A percentile compares a stretch with the other conserved stretches of the same genome.
Conservation (phyloP, 164 flowering plant genomes). For the Nymphaea thermarum region DNA sequence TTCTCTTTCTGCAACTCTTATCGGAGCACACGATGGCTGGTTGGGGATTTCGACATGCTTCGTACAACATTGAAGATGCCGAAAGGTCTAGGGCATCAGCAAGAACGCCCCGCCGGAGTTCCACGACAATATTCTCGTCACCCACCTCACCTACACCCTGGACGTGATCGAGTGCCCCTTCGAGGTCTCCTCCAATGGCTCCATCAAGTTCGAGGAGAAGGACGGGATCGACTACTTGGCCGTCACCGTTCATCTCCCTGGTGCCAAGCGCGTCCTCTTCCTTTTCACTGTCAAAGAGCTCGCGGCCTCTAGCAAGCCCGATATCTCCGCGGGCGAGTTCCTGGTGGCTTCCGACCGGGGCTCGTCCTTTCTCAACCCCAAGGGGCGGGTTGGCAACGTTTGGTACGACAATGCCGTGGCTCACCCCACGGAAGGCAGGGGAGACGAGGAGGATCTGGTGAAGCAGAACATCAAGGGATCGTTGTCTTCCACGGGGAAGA, state of each 20-base stretch:
- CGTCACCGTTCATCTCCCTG: constrained; percentile 92
- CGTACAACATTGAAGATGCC: too few relatives aligned
- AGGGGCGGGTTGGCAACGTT: constrained; percentile 89
- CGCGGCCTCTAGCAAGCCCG: constrained; percentile 88
- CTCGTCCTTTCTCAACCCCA: constrained; percentile 93
- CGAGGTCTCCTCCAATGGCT: constrained; percentile 69
- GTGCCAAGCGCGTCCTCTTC: constrained; percentile 94
- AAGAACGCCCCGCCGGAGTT: constrained; percentile 84
- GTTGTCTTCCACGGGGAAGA: constrained; percentile 57
- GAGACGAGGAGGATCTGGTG: constrained; percentile 82
- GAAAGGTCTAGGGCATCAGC: constrained; percentile 68
- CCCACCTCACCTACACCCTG: constrained; percentile 92
- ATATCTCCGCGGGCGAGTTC: constrained; percentile 58
- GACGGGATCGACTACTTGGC: constrained; percentile 97
- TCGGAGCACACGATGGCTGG: too few relatives aligned
- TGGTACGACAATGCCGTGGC: constrained; percentile 95
- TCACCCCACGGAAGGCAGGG: constrained; percentile 93
- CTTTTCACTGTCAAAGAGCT: constrained; percentile 79
- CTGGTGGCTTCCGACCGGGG: constrained; percentile 91
- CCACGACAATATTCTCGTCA: constrained; percentile 96
- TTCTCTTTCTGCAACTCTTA: too few relatives aligned
- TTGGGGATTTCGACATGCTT: too few relatives aligned
- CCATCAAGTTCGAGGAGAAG: constrained; percentile 82
- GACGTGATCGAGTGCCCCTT: constrained; percentile 97
- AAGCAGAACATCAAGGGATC: constrained; percentile 76